Conservation (phyloP, 345 rosid species). For the Citrus sp. region DNA sequence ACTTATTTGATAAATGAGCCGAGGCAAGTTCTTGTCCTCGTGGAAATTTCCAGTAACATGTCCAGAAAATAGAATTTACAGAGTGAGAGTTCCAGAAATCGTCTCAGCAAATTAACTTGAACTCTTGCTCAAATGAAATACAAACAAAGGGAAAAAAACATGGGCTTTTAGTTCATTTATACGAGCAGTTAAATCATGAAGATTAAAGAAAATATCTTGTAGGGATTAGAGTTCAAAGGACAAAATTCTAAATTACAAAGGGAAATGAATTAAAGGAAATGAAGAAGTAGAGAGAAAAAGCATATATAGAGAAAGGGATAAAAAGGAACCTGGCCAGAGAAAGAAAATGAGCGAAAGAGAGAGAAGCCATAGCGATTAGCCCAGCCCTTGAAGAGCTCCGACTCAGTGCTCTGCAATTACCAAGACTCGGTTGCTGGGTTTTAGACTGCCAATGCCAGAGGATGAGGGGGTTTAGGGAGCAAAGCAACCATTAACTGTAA, state of each 20-base stretch:
- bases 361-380: constrained; percentile 48
- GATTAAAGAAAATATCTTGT: background rate
- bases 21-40: background rate
- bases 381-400: background rate
- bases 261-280: background rate
- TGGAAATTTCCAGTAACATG: background rate
- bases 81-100: background rate
- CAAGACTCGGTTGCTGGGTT: background rate
- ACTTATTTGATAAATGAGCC: background rate
- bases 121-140: background rate
- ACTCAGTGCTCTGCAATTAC: background rate
- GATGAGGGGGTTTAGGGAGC: background rate
- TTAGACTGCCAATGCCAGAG: background rate
- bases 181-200: background rate
- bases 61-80: background rate
- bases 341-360: constrained; percentile 56
- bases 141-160: constrained; percentile 2
- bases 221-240: background rate
- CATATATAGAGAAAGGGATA: constrained; percentile 8
- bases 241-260: background rate
- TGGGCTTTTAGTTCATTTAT: background rate
- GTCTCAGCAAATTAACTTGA: background rate
- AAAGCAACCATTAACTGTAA: background rate
- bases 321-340: constrained; percentile 57
- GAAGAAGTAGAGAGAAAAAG: constrained; percentile 1